phyloP scores from a whole-genome alignment of 805 yeast species.

The Pichia heedii region DNA sequence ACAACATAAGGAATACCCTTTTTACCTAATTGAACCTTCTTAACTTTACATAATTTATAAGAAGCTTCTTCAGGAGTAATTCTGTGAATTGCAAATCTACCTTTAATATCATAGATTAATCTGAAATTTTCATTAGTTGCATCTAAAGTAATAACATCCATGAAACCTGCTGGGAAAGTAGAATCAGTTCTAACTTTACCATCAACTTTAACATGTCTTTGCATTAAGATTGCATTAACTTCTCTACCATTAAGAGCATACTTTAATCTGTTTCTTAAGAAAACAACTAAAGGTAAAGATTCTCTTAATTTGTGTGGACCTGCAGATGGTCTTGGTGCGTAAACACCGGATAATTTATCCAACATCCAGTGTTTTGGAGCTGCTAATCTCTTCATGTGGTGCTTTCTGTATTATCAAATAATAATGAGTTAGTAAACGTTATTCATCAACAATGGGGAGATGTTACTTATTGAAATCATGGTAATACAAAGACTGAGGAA shows the following conservation, averaged over 20 bases:
- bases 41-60: constrained; percentile 97
- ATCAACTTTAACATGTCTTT: constrained; percentile 97
- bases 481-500: no score
- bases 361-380: constrained; percentile 99
- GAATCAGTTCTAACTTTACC: constrained; percentile 99
- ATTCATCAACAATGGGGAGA: no score
- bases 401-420: constrained; percentile 53
- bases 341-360: constrained; percentile 98
- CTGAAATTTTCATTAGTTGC: constrained; percentile 99
- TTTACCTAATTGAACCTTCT: constrained; percentile 97
- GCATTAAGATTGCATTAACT: constrained; percentile 96
- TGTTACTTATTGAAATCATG: no score
- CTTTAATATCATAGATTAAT: constrained; percentile 96
- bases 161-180: constrained; percentile 99
- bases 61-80: constrained; percentile 97
- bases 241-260: constrained; percentile 98
- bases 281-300: constrained; percentile 93
- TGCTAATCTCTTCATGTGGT: constrained; percentile 98
- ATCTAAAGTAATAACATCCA: constrained; percentile 96
- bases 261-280: constrained; percentile 97
- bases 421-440: background rate
- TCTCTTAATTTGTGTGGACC: constrained; percentile 99
- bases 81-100: constrained; percentile 99
- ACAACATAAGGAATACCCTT: constrained; percentile 97
- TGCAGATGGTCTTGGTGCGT: constrained; percentile 99